phyloP scores from a whole-genome alignment of 805 yeast genomes.

The Hanseniaspora meyeri region DNA sequence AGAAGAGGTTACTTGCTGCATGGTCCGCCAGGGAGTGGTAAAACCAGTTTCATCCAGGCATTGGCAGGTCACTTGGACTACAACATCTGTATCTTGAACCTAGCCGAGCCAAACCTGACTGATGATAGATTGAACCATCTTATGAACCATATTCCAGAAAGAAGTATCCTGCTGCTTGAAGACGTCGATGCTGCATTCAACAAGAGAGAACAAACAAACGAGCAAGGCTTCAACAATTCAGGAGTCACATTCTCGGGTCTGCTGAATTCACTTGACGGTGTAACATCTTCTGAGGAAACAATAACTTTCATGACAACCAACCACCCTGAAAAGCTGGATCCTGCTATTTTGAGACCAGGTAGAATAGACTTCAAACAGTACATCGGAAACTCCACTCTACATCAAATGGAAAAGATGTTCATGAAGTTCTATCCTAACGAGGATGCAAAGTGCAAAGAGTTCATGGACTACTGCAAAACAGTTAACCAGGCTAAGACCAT shows the following conservation, averaged over 20 bases:
- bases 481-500: conserved; percentile 42
- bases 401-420: conserved; percentile 76
- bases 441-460: conserved; percentile 38
- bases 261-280: conserved; percentile 90
- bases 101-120: conserved; percentile 81
- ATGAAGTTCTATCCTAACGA: conserved; percentile 67
- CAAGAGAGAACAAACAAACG: conserved; percentile 61
- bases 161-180: conserved; percentile 74
- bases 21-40: conserved; percentile 98
- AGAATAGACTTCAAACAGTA: conserved; percentile 75
- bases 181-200: conserved; percentile 95
- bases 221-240: conserved; percentile 56
- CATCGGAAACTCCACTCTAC: conserved; percentile 75
- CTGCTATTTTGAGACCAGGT: conserved; percentile 90
- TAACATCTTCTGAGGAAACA: conserved; percentile 92
- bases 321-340: conserved; percentile 87
- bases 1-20: conserved; percentile 85
- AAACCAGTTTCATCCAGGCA: conserved; percentile 91
- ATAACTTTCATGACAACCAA: conserved; percentile 96
- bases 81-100: conserved; percentile 82
- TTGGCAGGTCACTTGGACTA: conserved; percentile 93
- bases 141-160: conserved; percentile 89
- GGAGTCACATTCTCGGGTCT: conserved; percentile 95
- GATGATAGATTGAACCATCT: conserved; percentile 89
- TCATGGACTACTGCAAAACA: conserved; percentile 32